phyloP scores from a whole-genome alignment of 306 rosid species.

The Rubus parviflorus region DNA sequence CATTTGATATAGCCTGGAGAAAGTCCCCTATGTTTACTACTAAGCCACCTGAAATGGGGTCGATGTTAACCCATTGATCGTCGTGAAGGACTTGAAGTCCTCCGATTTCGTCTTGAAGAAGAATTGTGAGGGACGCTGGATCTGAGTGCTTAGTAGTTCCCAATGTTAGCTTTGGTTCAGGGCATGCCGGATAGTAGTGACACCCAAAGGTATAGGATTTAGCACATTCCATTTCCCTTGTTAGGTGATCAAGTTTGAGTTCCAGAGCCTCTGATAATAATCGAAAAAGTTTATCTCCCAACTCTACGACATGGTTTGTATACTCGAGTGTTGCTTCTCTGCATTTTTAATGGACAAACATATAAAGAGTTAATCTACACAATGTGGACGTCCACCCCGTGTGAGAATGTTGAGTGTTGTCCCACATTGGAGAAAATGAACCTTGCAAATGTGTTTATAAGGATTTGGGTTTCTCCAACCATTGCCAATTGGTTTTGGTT shows the following conservation, averaged over 20 bases:
- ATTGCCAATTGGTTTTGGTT: too few relatives aligned
- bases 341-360: conserved; percentile 3
- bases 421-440: too few relatives aligned
- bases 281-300: conserved; percentile 44
- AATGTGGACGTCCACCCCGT: too few relatives aligned
- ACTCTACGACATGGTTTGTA: conserved; percentile 30
- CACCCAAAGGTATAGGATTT: conserved; percentile 34
- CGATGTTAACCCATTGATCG: conserved; percentile 41
- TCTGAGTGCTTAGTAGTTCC: conserved; percentile 50
- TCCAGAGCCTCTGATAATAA: conserved; percentile 65
- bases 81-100: conserved; percentile 54
- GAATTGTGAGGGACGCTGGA: conserved; percentile 55
- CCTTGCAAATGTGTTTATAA: too few relatives aligned
- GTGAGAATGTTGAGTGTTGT: too few relatives aligned
- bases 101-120: conserved; percentile 57
- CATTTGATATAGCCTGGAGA: conserved; percentile 51
- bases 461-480: too few relatives aligned
- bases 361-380: neutral
- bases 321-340: conserved; percentile 48
- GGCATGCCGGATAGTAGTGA: conserved; percentile 72
- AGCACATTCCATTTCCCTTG: conserved; percentile 44
- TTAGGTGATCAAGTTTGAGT: conserved; percentile 42
- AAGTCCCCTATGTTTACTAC: conserved; percentile 56
- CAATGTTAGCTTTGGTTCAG: conserved; percentile 49
- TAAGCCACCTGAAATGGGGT: conserved; percentile 48